These are phyloP conservation scores for Botrytis hyacinthi DNA, from an alignment of 2,329 filamentous ascomycete species.

Conservation along the genomic window DNA sequence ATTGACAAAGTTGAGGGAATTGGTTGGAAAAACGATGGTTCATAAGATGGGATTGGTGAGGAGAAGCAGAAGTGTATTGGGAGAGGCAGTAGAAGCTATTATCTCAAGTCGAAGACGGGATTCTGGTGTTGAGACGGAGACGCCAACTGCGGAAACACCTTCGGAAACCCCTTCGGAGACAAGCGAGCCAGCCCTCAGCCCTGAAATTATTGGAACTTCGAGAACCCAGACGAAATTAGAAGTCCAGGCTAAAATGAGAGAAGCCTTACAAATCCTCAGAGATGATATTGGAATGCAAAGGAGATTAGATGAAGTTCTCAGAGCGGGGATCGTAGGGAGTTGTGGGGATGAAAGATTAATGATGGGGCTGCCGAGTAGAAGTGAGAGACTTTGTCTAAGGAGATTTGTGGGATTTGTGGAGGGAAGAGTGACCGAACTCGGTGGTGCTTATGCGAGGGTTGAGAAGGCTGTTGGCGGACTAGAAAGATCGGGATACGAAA, in stretches of 20 bases:
- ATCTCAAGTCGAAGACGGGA: constrained; percentile 12
- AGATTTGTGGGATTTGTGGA: constrained; percentile 20
- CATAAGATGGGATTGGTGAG: constrained; percentile 17
- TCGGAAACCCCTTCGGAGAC: background rate
- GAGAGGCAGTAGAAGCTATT: constrained; percentile 8
- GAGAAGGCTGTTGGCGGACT: constrained; percentile 13
- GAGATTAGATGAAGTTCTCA: constrained; percentile 15
- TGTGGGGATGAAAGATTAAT: constrained; percentile 18
- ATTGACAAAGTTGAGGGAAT: constrained; percentile 19
- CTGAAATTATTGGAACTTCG: background rate
- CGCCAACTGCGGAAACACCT: background rate
- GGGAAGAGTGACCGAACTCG: constrained; percentile 15
- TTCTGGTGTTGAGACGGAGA: background rate
- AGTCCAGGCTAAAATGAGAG: background rate
- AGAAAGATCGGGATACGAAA: constrained; percentile 12
- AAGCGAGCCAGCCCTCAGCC: background rate
- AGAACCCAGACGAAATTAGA: background rate
- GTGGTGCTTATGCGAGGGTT: constrained; percentile 11
- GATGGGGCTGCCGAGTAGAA: constrained; percentile 17
- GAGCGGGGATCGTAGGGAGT: constrained; percentile 14
- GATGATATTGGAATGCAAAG: constrained; percentile 17
- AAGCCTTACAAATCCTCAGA: constrained; percentile 4
- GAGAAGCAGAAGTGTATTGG: constrained; percentile 15
- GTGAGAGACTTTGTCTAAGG: constrained; percentile 17
- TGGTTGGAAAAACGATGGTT: constrained; percentile 19